A percentile compares a stretch with the other conserved stretches of the same genome.
Evolutionary conservation across 202 grass and related monocot genomes (phyloP).

Genomic region (Carex arenaria): DNA sequence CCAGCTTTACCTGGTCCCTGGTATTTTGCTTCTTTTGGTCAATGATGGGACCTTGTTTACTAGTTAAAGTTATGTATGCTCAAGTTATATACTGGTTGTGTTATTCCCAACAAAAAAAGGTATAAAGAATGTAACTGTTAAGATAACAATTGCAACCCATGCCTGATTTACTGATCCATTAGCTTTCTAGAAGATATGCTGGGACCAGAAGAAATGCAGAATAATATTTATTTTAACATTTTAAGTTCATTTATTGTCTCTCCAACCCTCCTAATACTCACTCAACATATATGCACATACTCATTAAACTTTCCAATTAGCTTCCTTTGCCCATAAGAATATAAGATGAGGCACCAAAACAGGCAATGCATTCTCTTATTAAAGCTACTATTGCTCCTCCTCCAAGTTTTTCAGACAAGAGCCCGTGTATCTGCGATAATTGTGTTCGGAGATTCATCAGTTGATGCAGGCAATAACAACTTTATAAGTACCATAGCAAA

Average conservation of each 20-base stretch:
- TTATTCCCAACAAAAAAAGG: neutral
- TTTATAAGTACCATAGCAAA: slow-evolving; percentile 46
- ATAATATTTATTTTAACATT: neutral
- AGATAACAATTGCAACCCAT: neutral
- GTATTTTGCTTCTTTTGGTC: neutral
- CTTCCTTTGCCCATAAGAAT: neutral
- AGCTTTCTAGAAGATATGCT: neutral
- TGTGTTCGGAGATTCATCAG: slow-evolving; percentile 84
- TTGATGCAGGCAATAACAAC: slow-evolving; percentile 86
- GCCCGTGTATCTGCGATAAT: slow-evolving; percentile 49
- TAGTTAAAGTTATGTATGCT: neutral
- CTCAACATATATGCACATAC: neutral
- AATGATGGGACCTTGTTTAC: neutral
- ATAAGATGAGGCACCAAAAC: slow-evolving; percentile 1
- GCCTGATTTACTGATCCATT: neutral
- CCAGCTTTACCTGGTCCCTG: neutral
- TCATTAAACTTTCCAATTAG: neutral
- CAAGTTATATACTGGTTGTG: neutral
- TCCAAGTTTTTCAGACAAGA: neutral
- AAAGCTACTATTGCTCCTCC: slow-evolving; percentile 2
- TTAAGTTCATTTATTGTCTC: neutral
- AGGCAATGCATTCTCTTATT: neutral
- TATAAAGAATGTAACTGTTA: neutral
- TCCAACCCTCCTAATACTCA: neutral
- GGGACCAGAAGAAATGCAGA: neutral